Conservation (phyloP, 257 asterid species). For the Paraleonurus japonicus region DNA sequence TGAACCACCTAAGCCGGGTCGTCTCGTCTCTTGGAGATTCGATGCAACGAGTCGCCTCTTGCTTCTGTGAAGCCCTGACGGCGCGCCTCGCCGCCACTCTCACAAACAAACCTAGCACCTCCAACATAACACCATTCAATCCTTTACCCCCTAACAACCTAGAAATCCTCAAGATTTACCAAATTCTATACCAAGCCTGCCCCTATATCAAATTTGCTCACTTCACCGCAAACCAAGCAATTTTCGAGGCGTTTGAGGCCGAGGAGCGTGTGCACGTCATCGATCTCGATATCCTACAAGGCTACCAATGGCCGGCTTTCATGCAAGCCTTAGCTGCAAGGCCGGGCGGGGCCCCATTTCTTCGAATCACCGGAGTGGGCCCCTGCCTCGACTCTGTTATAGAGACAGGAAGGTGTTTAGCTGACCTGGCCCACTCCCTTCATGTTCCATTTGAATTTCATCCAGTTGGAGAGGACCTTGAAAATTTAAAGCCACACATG, state of each 20-base stretch:
- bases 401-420: conserved; percentile 71
- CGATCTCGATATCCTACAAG: conserved; percentile 85
- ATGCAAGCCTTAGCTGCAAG: conserved; percentile 88
- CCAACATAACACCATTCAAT: conserved; percentile 47
- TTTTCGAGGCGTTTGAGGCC: conserved; percentile 75
- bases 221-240: conserved; percentile 86
- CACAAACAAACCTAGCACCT: conserved; percentile 52
- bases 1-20: conserved; percentile 67
- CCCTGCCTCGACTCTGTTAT: conserved; percentile 55
- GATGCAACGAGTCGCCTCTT: conserved; percentile 85
- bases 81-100: conserved; percentile 68
- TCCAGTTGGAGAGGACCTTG: conserved; percentile 68
- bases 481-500: conserved; percentile 76
- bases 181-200: conserved; percentile 86
- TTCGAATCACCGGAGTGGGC: conserved; percentile 79
- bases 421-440: conserved; percentile 72
- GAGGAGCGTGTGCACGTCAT: conserved; percentile 76
- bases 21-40: conserved; percentile 76
- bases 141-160: conserved; percentile 70
- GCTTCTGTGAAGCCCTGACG: conserved; percentile 70
- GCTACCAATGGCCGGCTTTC: conserved; percentile 94
- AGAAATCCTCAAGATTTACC: conserved; percentile 80
- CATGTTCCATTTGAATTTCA: conserved; percentile 80
- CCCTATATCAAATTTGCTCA: conserved; percentile 85
- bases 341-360: conserved; percentile 80